Conservation (phyloP, 495 filamentous ascomycete genomes). For the Filosporella fistucella region DNA sequence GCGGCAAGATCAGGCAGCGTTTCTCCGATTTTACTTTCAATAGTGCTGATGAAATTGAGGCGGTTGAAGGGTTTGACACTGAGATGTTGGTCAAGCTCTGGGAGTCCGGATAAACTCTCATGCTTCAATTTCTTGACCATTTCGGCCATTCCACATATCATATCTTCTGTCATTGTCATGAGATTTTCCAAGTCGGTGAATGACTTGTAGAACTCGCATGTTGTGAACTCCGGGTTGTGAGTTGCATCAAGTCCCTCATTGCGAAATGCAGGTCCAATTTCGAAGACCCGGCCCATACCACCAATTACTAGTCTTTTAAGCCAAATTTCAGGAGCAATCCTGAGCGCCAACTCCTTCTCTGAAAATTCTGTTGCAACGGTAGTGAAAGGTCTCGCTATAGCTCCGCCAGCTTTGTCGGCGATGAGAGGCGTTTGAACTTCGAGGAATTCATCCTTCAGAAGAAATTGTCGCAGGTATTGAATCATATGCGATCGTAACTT, state of each 20-base stretch:
- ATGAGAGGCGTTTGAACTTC: slow-evolving; percentile 91
- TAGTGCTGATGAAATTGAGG: slow-evolving; percentile 76
- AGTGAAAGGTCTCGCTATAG: slow-evolving; percentile 78
- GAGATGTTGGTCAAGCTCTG: slow-evolving; percentile 39
- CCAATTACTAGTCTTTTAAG: slow-evolving; percentile 89
- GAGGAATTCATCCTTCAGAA: slow-evolving; percentile 65
- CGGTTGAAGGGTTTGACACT: slow-evolving; percentile 47
- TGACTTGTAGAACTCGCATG: slow-evolving; percentile 91
- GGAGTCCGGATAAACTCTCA: slow-evolving; percentile 41
- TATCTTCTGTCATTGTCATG: slow-evolving; percentile 64
- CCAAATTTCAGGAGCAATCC: slow-evolving; percentile 93
- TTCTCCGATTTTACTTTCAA: slow-evolving; percentile 61
- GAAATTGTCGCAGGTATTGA: slow-evolving; percentile 66
- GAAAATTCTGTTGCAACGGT: slow-evolving; percentile 69
- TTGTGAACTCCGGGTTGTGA: slow-evolving; percentile 96
- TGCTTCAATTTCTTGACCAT: slow-evolving; percentile 46
- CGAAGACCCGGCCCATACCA: slow-evolving; percentile 85
- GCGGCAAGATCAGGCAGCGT: slow-evolving; percentile 64
- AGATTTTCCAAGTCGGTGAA: slow-evolving; percentile 76
- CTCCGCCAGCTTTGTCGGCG: slow-evolving; percentile 70
- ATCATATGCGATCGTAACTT: slow-evolving; percentile 70
- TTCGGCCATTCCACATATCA: slow-evolving; percentile 55
- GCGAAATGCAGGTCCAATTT: slow-evolving; percentile 89
- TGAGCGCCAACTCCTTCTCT: slow-evolving; percentile 61
- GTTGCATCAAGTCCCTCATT: slow-evolving; percentile 93